Evolutionary conservation across 2,329 filamentous ascomycete species (phyloP).

Genomic region (Fusarium sp.): DNA sequence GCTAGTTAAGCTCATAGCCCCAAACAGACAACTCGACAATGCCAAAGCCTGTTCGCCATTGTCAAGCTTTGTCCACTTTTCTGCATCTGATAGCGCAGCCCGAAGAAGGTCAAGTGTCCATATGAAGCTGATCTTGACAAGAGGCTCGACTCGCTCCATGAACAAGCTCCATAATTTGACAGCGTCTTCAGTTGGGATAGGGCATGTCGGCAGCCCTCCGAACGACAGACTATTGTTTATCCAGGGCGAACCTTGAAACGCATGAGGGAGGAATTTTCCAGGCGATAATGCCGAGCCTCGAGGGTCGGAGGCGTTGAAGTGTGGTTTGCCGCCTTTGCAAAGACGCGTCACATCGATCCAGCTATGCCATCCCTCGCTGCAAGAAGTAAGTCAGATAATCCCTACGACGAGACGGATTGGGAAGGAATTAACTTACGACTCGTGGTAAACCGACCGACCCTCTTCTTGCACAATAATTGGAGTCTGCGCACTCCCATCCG

Average conservation of each 20-base stretch:
- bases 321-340: slow-evolving; percentile 7
- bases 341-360: slow-evolving; percentile 18
- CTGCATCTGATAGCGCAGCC: neutral
- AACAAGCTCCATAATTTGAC: slow-evolving; percentile 13
- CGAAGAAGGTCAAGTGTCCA: slow-evolving; percentile 2
- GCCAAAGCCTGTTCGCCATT: slow-evolving; percentile 3
- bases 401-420: neutral
- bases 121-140: slow-evolving; percentile 29
- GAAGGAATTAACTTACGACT: slow-evolving; percentile 6
- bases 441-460: slow-evolving; percentile 13
- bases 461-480: slow-evolving; percentile 27
- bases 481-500: neutral
- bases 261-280: slow-evolving; percentile 14
- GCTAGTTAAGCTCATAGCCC: neutral
- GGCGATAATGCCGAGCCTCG: slow-evolving; percentile 18
- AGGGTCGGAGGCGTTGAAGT: neutral
- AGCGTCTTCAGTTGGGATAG: neutral
- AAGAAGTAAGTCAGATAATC: neutral
- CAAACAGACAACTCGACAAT: slow-evolving; percentile 16
- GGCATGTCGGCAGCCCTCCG: neutral
- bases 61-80: slow-evolving; percentile 3
- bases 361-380: slow-evolving; percentile 17
- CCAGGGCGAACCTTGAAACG: slow-evolving; percentile 26
- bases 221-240: neutral
- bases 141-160: slow-evolving; percentile 22